Evolutionary conservation across 345 rosid genomes (phyloP).

Genomic region (Citrus cavaleriei): DNA sequence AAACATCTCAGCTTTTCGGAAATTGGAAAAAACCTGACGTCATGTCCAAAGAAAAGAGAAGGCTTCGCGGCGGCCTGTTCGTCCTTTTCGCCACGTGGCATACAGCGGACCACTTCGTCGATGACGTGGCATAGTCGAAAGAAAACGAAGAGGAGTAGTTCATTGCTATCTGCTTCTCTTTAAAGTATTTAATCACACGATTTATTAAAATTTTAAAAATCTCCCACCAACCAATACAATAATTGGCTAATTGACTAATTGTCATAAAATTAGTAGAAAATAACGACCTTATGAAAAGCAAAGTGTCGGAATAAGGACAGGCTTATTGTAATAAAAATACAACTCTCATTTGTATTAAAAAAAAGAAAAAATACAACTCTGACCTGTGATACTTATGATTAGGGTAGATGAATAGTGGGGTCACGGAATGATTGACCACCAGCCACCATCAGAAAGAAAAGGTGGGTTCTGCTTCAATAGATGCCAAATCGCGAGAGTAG

Average conservation of each 20-base stretch:
- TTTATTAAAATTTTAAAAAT: background rate
- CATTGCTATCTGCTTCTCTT: background rate
- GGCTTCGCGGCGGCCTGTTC: conserved; percentile 13
- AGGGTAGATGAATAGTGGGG: background rate
- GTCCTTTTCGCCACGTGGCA: conserved; percentile 1
- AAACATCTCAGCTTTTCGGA: background rate
- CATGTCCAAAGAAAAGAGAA: conserved; percentile 3
- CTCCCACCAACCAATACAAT: background rate
- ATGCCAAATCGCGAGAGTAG: no score
- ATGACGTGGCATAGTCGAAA: background rate
- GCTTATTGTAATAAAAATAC: background rate
- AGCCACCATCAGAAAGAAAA: background rate
- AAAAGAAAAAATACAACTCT: background rate
- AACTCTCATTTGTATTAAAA: background rate
- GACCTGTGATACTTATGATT: background rate
- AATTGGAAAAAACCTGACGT: conserved; percentile 5
- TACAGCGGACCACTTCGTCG: no score
- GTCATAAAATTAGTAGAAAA: background rate
- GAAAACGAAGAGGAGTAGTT: background rate
- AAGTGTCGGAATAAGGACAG: background rate
- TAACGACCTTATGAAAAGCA: background rate
- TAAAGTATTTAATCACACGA: background rate
- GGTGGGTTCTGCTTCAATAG: background rate
- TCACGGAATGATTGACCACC: background rate
- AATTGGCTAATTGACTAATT: background rate